phyloP scores from a whole-genome alignment of 2,329 filamentous ascomycete species.

The Colletotrichum theobromicola region DNA sequence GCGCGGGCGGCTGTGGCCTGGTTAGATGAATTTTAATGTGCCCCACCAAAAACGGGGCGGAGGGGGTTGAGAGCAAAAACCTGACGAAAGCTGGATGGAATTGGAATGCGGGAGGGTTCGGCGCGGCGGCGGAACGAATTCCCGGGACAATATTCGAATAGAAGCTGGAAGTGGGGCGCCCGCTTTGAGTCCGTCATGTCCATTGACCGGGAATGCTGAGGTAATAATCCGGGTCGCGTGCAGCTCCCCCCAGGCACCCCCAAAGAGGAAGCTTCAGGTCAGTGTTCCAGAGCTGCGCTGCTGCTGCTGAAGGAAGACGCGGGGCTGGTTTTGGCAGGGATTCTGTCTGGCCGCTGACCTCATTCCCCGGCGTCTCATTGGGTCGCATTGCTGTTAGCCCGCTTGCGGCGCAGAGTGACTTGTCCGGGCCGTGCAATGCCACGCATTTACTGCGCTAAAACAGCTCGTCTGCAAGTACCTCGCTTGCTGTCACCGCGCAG shows the following conservation, averaged over 20 bases:
- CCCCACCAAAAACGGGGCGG: slow-evolving; percentile 13
- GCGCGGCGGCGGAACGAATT: slow-evolving; percentile 6
- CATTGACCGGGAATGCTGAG: not conserved
- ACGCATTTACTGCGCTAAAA: not conserved
- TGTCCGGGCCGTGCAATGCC: not conserved
- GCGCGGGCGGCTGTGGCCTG: slow-evolving; percentile 11
- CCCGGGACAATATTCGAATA: not conserved
- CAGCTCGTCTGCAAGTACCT: not conserved
- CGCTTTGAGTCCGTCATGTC: not conserved
- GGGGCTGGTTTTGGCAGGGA: slow-evolving; percentile 3
- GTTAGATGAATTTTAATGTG: slow-evolving; percentile 24
- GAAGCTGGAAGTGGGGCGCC: not conserved
- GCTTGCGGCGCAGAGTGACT: slow-evolving; percentile 17
- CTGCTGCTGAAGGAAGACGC: not conserved
- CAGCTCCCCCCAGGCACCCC: not conserved
- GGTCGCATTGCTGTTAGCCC: slow-evolving; percentile 1
- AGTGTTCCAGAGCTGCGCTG: not conserved
- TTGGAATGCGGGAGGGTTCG: not conserved
- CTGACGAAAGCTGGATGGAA: not conserved
- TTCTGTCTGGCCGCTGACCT: slow-evolving; percentile 9
- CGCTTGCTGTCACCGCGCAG: not conserved
- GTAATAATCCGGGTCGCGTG: not conserved
- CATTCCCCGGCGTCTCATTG: slow-evolving; percentile 7
- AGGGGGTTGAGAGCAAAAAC: not conserved
- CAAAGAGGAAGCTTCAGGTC: not conserved